phyloP scores from a whole-genome alignment of 495 filamentous ascomycete genomes.

The Daldinia childiae region DNA sequence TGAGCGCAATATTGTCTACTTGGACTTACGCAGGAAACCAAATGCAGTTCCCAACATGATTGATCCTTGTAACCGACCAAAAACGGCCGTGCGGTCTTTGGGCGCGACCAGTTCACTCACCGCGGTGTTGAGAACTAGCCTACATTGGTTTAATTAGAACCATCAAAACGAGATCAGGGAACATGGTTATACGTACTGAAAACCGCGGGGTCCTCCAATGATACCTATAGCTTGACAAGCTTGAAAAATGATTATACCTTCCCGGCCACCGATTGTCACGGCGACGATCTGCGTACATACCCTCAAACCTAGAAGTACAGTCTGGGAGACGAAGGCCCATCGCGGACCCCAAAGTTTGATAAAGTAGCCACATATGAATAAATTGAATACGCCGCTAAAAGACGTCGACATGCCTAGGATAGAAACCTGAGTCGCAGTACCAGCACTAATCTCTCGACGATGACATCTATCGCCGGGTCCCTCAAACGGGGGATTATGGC shows the following conservation, averaged over 20 bases:
- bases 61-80: constrained; percentile 64
- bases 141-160: constrained; percentile 24
- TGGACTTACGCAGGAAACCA: constrained; percentile 58
- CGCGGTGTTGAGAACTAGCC: constrained; percentile 63
- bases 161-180: neutral
- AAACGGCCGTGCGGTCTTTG: constrained; percentile 59
- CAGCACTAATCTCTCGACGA: constrained; percentile 61
- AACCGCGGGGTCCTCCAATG: constrained; percentile 65
- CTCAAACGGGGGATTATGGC: constrained; percentile 49
- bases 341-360: constrained; percentile 66
- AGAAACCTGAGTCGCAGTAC: constrained; percentile 62
- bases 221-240: constrained; percentile 63
- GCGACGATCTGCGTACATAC: constrained; percentile 64
- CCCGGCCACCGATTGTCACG: constrained; percentile 57
- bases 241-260: constrained; percentile 66
- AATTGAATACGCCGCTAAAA: constrained; percentile 62
- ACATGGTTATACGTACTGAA: constrained; percentile 50
- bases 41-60: constrained; percentile 64
- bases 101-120: constrained; percentile 61
- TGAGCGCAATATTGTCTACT: neutral
- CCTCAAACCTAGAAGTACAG: constrained; percentile 61
- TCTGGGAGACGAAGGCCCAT: constrained; percentile 60
- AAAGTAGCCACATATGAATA: constrained; percentile 66
- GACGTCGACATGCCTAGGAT: constrained; percentile 62
- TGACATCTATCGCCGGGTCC: constrained; percentile 56